Evolutionary conservation across 23 red algal species (phyloP).

Genomic region (Cyanidioschyzon merolae): DNA sequence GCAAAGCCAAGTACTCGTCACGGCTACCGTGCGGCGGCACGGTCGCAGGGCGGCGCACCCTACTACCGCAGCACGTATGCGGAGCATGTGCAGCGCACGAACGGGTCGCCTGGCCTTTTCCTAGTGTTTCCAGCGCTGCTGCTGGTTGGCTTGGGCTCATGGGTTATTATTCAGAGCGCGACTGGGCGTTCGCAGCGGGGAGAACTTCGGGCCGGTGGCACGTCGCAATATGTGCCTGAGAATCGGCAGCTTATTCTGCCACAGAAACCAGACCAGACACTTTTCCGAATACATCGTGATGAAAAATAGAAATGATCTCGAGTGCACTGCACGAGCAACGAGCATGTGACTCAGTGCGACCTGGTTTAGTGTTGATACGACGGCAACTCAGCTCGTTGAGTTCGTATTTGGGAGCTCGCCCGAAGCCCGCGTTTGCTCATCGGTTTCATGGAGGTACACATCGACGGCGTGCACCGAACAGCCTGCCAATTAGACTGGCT

Average conservation of each 20-base stretch:
- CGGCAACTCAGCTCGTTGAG: too few species aligned
- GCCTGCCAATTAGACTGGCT: too few species aligned
- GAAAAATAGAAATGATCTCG: neutral
- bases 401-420: too few species aligned
- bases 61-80: neutral
- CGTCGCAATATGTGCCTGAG: neutral
- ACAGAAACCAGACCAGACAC: neutral
- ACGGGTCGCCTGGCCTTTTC: neutral
- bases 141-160: slow-evolving; percentile 1
- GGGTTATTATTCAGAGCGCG: neutral
- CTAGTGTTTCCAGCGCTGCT: neutral
- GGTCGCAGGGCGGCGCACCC: neutral
- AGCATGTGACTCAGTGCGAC: too few species aligned
- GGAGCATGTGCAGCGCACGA: neutral
- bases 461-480: too few species aligned
- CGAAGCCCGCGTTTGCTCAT: too few species aligned
- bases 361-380: too few species aligned
- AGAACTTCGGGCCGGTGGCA: neutral
- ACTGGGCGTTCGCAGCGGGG: neutral
- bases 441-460: too few species aligned
- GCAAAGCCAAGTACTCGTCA: neutral
- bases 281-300: neutral
- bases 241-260: neutral
- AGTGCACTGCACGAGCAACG: too few species aligned
- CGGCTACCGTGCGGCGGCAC: neutral